Evolutionary conservation across 176 grass and related monocot species (phyloP).

Genomic region (Carex cristatella): DNA sequence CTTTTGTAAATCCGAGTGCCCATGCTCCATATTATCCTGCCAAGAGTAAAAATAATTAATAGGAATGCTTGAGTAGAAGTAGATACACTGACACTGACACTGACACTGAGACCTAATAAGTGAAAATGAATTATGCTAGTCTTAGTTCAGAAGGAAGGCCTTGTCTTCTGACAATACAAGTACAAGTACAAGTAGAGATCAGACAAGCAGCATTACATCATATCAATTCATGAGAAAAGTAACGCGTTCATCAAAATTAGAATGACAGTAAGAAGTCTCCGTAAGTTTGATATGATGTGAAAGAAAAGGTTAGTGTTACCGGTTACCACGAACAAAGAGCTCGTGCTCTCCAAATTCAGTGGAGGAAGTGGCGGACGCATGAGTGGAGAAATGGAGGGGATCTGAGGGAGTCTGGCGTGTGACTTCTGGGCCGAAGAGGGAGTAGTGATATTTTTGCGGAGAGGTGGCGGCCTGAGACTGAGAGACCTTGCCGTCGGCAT

Average conservation of each 20-base stretch:
- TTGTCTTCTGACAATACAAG: neutral
- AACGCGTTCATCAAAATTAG: neutral
- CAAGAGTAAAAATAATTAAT: conserved; percentile 12
- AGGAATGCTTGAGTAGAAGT: neutral
- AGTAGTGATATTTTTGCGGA: conserved; percentile 54
- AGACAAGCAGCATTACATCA: neutral
- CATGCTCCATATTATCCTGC: conserved; percentile 92
- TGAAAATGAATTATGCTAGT: neutral
- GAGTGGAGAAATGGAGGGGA: conserved; percentile 24
- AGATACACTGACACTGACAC: neutral
- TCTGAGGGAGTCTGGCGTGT: conserved; percentile 30
- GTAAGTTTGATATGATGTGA: neutral
- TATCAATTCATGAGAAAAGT: neutral
- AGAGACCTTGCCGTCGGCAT: conserved; percentile 46
- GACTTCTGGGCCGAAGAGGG: conserved; percentile 65
- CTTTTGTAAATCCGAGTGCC: conserved; percentile 79
- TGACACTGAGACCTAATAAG: neutral
- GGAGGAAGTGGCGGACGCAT: conserved; percentile 26
- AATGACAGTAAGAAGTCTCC: neutral
- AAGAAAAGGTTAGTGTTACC: conserved; percentile 25
- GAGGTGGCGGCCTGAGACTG: conserved; percentile 25
- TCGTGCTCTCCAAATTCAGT: conserved; percentile 75
- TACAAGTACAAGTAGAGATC: neutral
- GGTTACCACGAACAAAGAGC: conserved; percentile 85
- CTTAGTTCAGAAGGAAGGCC: neutral